Conservation (phyloP, 2,329 filamentous ascomycete genomes). For the Calonectria hawksworthii region DNA sequence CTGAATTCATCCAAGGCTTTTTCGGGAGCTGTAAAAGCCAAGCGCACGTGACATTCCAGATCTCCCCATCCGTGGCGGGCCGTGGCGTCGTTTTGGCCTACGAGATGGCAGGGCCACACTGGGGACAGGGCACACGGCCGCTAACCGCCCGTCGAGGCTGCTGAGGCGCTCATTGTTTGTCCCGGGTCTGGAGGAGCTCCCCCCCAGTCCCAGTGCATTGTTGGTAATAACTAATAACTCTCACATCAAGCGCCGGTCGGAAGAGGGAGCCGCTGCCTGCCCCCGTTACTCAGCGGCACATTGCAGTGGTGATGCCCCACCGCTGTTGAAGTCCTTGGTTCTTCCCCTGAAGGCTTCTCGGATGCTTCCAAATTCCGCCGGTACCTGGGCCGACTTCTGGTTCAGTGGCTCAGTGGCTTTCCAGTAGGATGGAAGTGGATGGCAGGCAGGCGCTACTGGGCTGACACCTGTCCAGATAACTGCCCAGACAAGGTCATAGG, state of each 20-base stretch:
- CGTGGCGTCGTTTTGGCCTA: background rate
- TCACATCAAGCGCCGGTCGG: background rate
- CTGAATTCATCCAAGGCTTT: background rate
- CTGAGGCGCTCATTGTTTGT: background rate
- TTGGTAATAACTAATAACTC: background rate
- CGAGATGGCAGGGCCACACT: background rate
- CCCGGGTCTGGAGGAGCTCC: background rate
- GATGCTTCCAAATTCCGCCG: background rate
- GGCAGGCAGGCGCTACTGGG: background rate
- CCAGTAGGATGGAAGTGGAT: background rate
- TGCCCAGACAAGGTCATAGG: background rate
- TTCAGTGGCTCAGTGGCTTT: background rate
- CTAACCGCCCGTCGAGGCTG: constrained; percentile 4
- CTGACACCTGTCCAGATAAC: constrained; percentile 17
- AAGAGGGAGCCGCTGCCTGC: background rate
- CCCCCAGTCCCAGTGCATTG: background rate
- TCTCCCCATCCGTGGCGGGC: background rate
- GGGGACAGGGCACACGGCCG: background rate
- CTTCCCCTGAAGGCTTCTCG: constrained; percentile 4
- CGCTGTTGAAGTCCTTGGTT: background rate
- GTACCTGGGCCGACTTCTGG: constrained; percentile 5
- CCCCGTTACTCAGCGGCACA: background rate
- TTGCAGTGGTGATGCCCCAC: background rate
- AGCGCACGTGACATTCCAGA: background rate
- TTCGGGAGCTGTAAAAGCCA: background rate